Conservation (phyloP, 495 filamentous ascomycete genomes). For the Xylaria castorea region DNA sequence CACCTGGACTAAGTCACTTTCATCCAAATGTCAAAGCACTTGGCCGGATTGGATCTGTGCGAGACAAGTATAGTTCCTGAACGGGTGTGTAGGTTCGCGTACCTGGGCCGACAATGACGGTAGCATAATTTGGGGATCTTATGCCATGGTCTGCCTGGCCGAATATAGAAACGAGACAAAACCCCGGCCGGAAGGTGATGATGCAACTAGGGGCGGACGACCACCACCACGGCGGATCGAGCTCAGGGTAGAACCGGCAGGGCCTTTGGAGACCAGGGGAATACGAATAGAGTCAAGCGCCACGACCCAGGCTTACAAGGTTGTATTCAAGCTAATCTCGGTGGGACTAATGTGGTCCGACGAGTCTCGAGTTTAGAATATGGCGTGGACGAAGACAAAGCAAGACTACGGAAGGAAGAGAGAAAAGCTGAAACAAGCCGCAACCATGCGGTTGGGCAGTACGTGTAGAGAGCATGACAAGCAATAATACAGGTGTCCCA, state of each 20-base stretch:
- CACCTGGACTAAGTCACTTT: slow-evolving; percentile 52
- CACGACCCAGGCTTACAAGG: slow-evolving; percentile 31
- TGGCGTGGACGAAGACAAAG: slow-evolving; percentile 55
- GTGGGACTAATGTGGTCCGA: slow-evolving; percentile 46
- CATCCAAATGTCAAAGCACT: slow-evolving; percentile 54
- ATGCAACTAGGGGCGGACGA: slow-evolving; percentile 56
- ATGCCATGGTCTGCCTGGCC: slow-evolving; percentile 59
- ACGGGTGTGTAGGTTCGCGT: slow-evolving; percentile 51
- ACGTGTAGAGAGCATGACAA: slow-evolving; percentile 50
- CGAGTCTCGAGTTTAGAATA: slow-evolving; percentile 47
- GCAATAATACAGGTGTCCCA: slow-evolving; percentile 47
- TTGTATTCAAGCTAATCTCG: slow-evolving; percentile 47
- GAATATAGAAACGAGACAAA: slow-evolving; percentile 56
- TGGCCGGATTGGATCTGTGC: slow-evolving; percentile 55
- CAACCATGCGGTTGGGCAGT: slow-evolving; percentile 55
- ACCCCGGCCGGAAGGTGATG: slow-evolving; percentile 54
- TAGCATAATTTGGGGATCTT: slow-evolving; percentile 65
- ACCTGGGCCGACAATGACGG: slow-evolving; percentile 56
- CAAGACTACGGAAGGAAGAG: slow-evolving; percentile 50
- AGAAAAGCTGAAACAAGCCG: slow-evolving; percentile 56
- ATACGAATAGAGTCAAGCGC: slow-evolving; percentile 31
- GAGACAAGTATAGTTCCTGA: slow-evolving; percentile 59
- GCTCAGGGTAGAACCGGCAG: slow-evolving; percentile 45
- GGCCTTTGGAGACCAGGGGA: slow-evolving; percentile 34
- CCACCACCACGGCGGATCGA: slow-evolving; percentile 44